These are phyloP conservation scores for Lagenaria siceraria DNA, from an alignment of 306 rosid genomes.

Conservation along the genomic window DNA sequence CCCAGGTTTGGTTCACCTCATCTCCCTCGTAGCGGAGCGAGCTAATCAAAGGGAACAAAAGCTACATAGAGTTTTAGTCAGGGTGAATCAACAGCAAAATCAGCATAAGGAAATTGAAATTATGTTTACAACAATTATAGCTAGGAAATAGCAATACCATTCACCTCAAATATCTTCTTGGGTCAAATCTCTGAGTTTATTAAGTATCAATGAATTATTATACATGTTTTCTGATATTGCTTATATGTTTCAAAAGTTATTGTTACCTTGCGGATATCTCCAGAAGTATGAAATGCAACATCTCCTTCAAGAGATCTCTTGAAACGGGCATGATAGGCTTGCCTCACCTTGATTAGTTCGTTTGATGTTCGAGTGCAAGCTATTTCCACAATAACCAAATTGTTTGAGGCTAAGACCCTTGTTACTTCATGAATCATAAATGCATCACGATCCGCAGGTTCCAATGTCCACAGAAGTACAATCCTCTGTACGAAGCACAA, in stretches of 20 bases:
- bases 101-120: background rate
- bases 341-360: slow-evolving; percentile 22
- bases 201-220: background rate
- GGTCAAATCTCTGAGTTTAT: background rate
- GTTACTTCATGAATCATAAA: slow-evolving; percentile 33
- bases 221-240: background rate
- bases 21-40: slow-evolving; percentile 65
- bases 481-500: slow-evolving; percentile 17
- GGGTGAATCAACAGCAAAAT: background rate
- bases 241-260: background rate
- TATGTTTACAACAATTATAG: background rate
- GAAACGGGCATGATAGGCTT: slow-evolving; percentile 38
- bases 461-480: slow-evolving; percentile 38
- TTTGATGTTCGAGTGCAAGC: slow-evolving; percentile 35
- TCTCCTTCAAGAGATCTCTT: slow-evolving; percentile 53
- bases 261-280: slow-evolving; percentile 45
- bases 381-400: slow-evolving; percentile 34
- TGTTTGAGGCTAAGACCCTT: slow-evolving; percentile 25
- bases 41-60: slow-evolving; percentile 71
- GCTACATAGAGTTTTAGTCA: slow-evolving; percentile 24
- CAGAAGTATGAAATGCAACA: slow-evolving; percentile 42
- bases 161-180: background rate
- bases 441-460: slow-evolving; percentile 46
- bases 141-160: background rate
- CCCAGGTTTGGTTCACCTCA: slow-evolving; percentile 51